Base-by-base conservation (phyloP, 768 basidiomycete genomes). In the Pilatotrama ljubarskyi region DNA sequence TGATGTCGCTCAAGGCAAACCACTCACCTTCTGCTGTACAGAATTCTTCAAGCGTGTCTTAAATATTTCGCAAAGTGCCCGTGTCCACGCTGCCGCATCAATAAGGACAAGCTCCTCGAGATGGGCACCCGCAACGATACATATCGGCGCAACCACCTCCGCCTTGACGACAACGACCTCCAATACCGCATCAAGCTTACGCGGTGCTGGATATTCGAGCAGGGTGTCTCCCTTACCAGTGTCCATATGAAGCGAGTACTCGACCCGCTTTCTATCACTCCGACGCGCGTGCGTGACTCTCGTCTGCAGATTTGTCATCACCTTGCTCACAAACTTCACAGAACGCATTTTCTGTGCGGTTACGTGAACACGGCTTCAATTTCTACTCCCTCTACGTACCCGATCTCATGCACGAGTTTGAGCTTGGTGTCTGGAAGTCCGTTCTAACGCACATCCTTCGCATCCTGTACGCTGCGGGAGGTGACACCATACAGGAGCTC, bases 31-130 rank as follows among this genome's bases (percentile, higher is more conserved):
- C n/a, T 24, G 1, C 3, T 24, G 41, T 15, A 13, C 47, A 78
- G 77, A 55, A 65, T 78, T 7, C 67, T 80, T 0, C 47, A 80
- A 1, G 71, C 77, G 0, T 68, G 69, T 8, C 75, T 81, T 2
- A 69, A 74, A 5, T 73, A 77, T 51, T 71, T 74, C 14, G 81
- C 77, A 0, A 10, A 62, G 0, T 79, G 72, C 47, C 77, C 75
- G 14, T 80, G 79, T 58, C 77, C 77, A 0, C 64, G 72, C 0
- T 81, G 80, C 54, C 56, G 72, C 0, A 60, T 76, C 24, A 44
- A 43, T 8, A 76, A 74, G 51, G 53, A 61, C 0, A 38, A 70
- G 0, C 59, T 80, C 6, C 58, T 70, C 35, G 48, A 51, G 0
- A 44, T 80, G 17, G 78, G 78, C 3, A 55, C 54, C 10, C 7